phyloP scores from a whole-genome alignment of 2,329 filamentous ascomycete species.

The Beauveria sp. region DNA sequence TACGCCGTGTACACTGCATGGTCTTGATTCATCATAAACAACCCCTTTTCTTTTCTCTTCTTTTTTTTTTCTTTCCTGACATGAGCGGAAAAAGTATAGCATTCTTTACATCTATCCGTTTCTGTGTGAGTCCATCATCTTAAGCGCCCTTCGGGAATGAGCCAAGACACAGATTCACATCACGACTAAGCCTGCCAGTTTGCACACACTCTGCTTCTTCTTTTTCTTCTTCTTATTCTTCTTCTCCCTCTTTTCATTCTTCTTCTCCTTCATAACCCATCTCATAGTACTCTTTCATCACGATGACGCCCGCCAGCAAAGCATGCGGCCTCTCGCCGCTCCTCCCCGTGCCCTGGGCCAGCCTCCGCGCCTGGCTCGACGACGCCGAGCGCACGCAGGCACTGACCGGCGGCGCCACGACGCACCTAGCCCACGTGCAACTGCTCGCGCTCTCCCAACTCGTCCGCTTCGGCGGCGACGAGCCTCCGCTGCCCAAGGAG shows the following conservation, averaged over 20 bases:
- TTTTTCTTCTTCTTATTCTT: not conserved
- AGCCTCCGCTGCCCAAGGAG: slow-evolving; percentile 17
- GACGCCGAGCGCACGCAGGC: slow-evolving; percentile 30
- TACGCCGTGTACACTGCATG: not conserved
- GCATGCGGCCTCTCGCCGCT: slow-evolving; percentile 3
- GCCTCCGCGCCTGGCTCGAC: slow-evolving; percentile 32
- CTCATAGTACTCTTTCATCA: too few species aligned
- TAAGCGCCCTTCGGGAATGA: not conserved
- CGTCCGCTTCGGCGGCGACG: slow-evolving; percentile 23
- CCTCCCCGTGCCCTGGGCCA: slow-evolving; percentile 23
- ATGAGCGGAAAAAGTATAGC: too few species aligned
- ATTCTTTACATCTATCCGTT: not conserved
- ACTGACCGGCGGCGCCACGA: slow-evolving; percentile 14
- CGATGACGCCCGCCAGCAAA: not conserved
- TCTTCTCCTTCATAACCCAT: not conserved
- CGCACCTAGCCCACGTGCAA: slow-evolving; percentile 25
- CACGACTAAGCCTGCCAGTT: not conserved
- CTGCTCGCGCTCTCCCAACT: slow-evolving; percentile 33
- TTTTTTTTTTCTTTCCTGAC: too few species aligned
- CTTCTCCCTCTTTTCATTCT: not conserved
- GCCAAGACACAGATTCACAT: not conserved
- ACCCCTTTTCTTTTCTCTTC: not conserved
- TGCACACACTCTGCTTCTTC: not conserved
- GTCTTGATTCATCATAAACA: not conserved
- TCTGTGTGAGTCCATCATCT: not conserved